phyloP scores from a whole-genome alignment of 2,329 filamentous ascomycete genomes.

The Stylonectria norvegica region DNA sequence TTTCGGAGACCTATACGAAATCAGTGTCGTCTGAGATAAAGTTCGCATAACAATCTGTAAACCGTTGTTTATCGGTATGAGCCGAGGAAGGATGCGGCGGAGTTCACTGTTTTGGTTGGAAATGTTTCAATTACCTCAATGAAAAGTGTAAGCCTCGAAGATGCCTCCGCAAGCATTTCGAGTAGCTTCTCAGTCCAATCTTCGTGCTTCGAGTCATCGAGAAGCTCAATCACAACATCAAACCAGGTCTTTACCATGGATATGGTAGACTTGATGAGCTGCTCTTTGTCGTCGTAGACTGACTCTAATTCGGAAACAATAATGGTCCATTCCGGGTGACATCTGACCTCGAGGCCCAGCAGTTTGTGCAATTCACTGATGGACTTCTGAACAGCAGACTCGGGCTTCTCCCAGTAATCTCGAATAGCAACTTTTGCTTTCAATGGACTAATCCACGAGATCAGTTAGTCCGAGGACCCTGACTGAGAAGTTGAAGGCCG shows the following conservation, averaged over 20 bases:
- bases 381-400: constrained; percentile 32
- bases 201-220: constrained; percentile 39
- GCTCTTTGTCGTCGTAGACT: constrained; percentile 39
- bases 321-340: constrained; percentile 44
- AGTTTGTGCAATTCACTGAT: constrained; percentile 30
- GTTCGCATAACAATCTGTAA: no score
- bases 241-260: constrained; percentile 39
- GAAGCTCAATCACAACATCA: constrained; percentile 36
- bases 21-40: neutral
- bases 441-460: constrained; percentile 39
- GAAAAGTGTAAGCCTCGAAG: constrained; percentile 30
- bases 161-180: constrained; percentile 28
- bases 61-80: no score
- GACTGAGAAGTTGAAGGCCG: neutral
- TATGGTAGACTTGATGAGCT: constrained; percentile 37
- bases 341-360: constrained; percentile 38
- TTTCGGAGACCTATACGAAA: constrained; percentile 18
- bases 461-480: neutral
- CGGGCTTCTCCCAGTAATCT: constrained; percentile 39
- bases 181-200: constrained; percentile 43
- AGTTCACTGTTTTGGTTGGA: neutral
- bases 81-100: no score
- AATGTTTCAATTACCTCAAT: constrained; percentile 32
- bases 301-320: constrained; percentile 37
- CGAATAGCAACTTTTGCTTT: constrained; percentile 42